phyloP scores from a whole-genome alignment of 129 eudicot genomes.

The Arctium minus region DNA sequence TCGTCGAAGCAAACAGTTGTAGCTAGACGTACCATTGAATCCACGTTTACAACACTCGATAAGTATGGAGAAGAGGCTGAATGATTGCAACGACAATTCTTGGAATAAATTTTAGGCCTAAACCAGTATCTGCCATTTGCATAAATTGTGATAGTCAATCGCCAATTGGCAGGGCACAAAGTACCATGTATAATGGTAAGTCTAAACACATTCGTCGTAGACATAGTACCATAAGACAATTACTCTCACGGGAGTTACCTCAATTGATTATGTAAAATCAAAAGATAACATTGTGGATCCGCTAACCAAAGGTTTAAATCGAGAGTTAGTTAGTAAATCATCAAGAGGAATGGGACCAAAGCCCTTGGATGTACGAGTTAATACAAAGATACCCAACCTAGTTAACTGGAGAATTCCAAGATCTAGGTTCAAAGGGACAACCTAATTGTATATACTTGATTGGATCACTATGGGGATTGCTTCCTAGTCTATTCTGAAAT shows the following conservation, averaged over 20 bases:
- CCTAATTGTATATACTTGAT: background rate
- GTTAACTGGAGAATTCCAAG: background rate
- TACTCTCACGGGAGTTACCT: background rate
- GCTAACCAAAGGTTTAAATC: background rate
- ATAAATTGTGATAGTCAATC: background rate
- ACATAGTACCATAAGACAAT: background rate
- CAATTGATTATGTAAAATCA: background rate
- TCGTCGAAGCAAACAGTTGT: background rate
- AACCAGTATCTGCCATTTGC: background rate
- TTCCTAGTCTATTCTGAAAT: too few species aligned
- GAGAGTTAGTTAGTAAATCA: background rate
- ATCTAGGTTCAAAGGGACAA: background rate
- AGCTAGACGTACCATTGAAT: background rate
- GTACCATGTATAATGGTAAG: too few species aligned
- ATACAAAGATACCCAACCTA: background rate
- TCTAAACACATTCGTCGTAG: too few species aligned
- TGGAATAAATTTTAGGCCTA: background rate
- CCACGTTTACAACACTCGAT: too few species aligned
- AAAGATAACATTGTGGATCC: background rate
- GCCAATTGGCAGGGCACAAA: too few species aligned
- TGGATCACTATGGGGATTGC: too few species aligned
- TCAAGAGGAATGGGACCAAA: background rate
- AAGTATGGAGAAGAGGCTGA: background rate
- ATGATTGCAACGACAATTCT: background rate
- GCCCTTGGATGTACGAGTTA: background rate